Evolutionary conservation across 345 rosid genomes (phyloP).

Genomic region (Populus euphratica): DNA sequence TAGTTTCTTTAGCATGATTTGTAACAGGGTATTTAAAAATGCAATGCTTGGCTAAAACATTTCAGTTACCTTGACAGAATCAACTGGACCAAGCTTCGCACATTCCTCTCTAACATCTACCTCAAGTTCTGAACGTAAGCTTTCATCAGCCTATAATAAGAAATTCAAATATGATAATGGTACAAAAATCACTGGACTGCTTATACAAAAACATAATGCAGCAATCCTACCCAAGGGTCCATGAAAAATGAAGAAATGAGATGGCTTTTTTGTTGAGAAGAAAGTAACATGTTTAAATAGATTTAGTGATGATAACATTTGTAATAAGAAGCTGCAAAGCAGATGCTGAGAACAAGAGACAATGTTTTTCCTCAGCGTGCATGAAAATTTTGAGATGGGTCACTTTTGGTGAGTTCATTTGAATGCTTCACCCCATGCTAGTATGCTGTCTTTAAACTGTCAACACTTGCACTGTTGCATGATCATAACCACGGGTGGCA

Average conservation of each 20-base stretch:
- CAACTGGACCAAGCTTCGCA: constrained; percentile 72
- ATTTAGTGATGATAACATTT: background rate
- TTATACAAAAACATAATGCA: background rate
- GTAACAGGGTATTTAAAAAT: background rate
- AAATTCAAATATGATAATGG: background rate
- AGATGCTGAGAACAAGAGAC: background rate
- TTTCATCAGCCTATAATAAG: constrained; percentile 64
- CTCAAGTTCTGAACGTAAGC: constrained; percentile 63
- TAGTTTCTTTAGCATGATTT: background rate
- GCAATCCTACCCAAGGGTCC: background rate
- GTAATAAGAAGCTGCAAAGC: background rate
- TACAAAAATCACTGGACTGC: background rate
- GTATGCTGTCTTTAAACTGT: background rate
- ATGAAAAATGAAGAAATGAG: background rate
- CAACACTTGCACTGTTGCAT: background rate
- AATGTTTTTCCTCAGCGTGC: background rate
- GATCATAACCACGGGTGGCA: background rate
- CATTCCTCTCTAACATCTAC: constrained; percentile 85
- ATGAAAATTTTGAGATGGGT: background rate
- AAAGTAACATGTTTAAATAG: background rate
- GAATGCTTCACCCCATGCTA: background rate
- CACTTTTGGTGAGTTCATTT: background rate
- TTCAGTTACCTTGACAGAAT: constrained; percentile 67
- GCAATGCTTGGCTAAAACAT: background rate
- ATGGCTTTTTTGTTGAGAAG: background rate